These are phyloP conservation scores for Rosa lucieae DNA, from an alignment of 306 rosid genomes.

Conservation along the genomic window DNA sequence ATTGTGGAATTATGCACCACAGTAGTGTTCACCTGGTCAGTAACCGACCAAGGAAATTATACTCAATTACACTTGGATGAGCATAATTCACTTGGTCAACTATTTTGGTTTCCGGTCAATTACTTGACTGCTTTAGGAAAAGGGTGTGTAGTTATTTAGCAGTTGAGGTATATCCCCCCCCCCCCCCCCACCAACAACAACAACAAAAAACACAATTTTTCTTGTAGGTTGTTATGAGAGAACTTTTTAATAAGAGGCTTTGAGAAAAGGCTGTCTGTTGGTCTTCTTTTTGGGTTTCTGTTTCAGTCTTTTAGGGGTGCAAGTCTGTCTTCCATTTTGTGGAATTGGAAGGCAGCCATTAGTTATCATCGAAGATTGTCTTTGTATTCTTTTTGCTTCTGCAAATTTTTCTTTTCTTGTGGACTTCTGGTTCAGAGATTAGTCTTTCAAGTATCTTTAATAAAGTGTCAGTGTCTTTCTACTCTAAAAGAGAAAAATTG, in stretches of 20 bases:
- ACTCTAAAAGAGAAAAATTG: background rate
- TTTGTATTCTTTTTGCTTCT: background rate
- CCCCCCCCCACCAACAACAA: background rate
- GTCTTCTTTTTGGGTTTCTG: background rate
- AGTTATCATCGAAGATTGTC: background rate
- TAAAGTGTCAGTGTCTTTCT: background rate
- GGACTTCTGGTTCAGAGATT: background rate
- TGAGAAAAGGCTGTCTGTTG: background rate
- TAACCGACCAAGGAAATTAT: background rate
- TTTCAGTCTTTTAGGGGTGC: background rate
- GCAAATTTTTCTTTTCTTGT: background rate
- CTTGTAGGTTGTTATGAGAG: background rate
- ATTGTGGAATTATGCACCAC: background rate
- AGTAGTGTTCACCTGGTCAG: background rate
- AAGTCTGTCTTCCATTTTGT: background rate
- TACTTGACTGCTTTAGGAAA: background rate
- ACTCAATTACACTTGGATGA: background rate
- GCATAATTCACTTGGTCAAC: background rate
- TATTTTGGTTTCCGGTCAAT: background rate
- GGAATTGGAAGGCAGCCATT: background rate
- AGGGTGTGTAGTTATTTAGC: background rate
- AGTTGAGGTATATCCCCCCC: too few relatives aligned
- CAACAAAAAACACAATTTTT: background rate
- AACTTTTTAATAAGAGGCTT: background rate
- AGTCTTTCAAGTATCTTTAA: background rate